Conservation (phyloP, 345 rosid species). For the Psidium guajava region DNA sequence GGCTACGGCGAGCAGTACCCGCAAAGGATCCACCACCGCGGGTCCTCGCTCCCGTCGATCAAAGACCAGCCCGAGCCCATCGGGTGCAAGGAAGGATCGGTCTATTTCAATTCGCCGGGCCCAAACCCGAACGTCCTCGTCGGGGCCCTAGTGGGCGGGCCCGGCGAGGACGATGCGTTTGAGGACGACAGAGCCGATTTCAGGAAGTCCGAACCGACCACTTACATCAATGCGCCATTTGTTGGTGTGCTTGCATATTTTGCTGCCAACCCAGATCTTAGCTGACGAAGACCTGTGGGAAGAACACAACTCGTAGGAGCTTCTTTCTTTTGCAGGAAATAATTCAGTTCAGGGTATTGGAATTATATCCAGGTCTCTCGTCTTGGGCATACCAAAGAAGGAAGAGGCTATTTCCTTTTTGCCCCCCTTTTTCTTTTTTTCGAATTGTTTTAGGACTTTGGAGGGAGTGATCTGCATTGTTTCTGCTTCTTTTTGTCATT, state of each 20-base stretch:
- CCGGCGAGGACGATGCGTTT: slow-evolving; percentile 56
- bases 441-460: background rate
- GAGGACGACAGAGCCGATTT: slow-evolving; percentile 62
- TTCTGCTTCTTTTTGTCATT: background rate
- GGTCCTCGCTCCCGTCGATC: slow-evolving; percentile 69
- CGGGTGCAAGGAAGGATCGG: slow-evolving; percentile 66
- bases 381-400: slow-evolving; percentile 21
- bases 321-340: background rate
- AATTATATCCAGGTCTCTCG: slow-evolving; percentile 16
- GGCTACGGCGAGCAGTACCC: slow-evolving; percentile 72
- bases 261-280: slow-evolving; percentile 58
- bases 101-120: slow-evolving; percentile 51
- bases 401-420: slow-evolving; percentile 6
- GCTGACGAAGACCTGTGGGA: background rate
- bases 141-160: slow-evolving; percentile 94
- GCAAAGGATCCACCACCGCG: slow-evolving; percentile 82
- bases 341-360: slow-evolving; percentile 43
- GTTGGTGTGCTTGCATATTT: slow-evolving; percentile 90
- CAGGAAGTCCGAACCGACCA: slow-evolving; percentile 82
- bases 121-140: slow-evolving; percentile 62
- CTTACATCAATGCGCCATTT: slow-evolving; percentile 92
- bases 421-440: background rate
- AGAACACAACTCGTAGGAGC: background rate
- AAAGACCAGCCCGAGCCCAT: slow-evolving; percentile 51
- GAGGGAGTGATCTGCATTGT: background rate